Evolutionary conservation across 257 asterid species (phyloP), one percentile per base, ranked within the genome.

Genomic region (Solanum peruvianum): DNA sequence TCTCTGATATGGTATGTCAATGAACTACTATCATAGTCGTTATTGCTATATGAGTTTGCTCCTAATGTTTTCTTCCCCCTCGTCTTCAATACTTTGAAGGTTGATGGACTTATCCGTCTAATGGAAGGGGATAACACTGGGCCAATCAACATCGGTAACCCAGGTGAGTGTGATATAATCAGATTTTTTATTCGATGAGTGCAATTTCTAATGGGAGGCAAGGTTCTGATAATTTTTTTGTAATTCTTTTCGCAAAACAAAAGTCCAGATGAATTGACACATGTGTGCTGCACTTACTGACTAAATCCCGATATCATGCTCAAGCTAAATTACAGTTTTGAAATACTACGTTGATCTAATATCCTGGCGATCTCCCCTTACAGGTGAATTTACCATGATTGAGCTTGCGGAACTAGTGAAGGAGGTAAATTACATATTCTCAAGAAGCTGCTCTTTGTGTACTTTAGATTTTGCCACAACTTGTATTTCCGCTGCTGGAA

Each of bases 141-240:
- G 80, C 97, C 95, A 83, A 94, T 94, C 85, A 94, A 94, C 91
- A 89, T 94, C 4, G 97, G 97, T 64, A 94, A 94, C 82, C 97
- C 97, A 92, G 95, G 95, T 92, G 66, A 49, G 31, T 44, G 21
- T 52, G 64, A 33, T 44, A 67, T 39, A n/a, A n/a, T 14, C 1
- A 13, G 16, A 69, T 64, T 49, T 45, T 45, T 1, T 85, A 35
- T 69, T 35, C 6, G 1, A 15, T 84, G 66, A 77, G 62, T 44
- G 15, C 64, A n/a, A 25, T 12, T 76, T 56, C 39, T 42, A n/a
- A 77, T 25, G 25, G 35, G 41, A 45, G 18, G 84, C 66, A 78
- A 2, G 2, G 31, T 42, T 78, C 16, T 15, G 64, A 77, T 77
- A 25, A 25, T 42, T n/a, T 42, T 76, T n/a, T 42, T 42, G 14